Conservation (phyloP, 2,329 filamentous ascomycete genomes). For the Penicillium aurantiogriseum region DNA sequence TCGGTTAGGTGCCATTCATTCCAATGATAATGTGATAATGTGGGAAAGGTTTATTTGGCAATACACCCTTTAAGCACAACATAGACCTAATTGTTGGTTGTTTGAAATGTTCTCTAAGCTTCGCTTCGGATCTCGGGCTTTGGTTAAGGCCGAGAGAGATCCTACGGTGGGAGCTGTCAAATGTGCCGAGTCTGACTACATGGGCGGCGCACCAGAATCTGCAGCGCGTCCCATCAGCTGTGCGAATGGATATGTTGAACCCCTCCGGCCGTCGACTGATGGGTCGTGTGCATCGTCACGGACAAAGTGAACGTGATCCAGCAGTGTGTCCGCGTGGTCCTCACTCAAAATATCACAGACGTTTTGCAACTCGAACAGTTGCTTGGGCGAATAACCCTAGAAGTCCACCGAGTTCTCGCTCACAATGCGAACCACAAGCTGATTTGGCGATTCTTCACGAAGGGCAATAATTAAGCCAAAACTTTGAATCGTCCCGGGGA, state of each 20-base stretch:
- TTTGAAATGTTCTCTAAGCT: too few relatives aligned
- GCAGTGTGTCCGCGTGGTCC: slow-evolving; percentile 77
- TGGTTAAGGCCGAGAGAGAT: too few relatives aligned
- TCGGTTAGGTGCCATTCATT: too few relatives aligned
- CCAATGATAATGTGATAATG: too few relatives aligned
- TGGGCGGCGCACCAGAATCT: slow-evolving; percentile 91
- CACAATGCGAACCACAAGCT: slow-evolving; percentile 67
- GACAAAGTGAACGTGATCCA: slow-evolving; percentile 87
- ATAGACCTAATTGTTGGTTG: too few relatives aligned
- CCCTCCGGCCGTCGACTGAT: slow-evolving; percentile 77
- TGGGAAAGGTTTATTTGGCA: too few relatives aligned
- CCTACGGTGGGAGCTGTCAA: too few relatives aligned
- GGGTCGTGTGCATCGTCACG: slow-evolving; percentile 78
- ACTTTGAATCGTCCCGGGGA: slow-evolving; percentile 74
- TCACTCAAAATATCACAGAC: slow-evolving; percentile 83
- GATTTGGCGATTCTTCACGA: slow-evolving; percentile 61
- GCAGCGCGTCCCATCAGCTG: slow-evolving; percentile 53
- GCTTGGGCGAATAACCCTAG: slow-evolving; percentile 72
- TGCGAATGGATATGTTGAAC: slow-evolving; percentile 72
- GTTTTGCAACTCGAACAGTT: slow-evolving; percentile 70
- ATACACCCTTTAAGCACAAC: too few relatives aligned
- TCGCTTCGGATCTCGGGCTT: too few relatives aligned
- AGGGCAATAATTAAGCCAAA: slow-evolving; percentile 77
- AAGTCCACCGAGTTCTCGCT: slow-evolving; percentile 78
- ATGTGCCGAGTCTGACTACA: slow-evolving; percentile 20